Evolutionary conservation across 202 grass and related monocot species (phyloP).

Genomic region (Setaria viridis): DNA sequence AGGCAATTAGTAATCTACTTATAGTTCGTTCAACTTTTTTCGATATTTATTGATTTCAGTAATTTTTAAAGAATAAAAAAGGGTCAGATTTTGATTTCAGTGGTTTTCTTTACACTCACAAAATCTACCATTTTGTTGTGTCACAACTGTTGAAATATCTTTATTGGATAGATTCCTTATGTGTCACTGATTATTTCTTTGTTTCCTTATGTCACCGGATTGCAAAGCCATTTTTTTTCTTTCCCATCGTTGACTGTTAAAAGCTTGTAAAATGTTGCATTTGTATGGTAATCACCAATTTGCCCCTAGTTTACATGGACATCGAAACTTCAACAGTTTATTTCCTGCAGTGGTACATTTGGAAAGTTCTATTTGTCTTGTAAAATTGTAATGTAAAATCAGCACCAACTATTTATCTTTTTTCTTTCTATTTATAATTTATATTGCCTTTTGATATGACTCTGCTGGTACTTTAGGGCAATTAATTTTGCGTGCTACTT

Average conservation of each 20-base stretch:
- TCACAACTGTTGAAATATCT: neutral
- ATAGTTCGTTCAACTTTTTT: neutral
- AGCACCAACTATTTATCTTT: neutral
- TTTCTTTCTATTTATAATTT: neutral
- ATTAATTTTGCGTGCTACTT: neutral
- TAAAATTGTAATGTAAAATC: neutral
- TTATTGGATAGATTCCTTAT: neutral
- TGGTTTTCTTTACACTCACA: neutral
- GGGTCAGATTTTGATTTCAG: neutral
- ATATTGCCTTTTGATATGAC: neutral
- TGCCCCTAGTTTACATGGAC: neutral
- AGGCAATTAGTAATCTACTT: conserved; percentile 29
- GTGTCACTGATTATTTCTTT: neutral
- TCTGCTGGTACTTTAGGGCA: neutral
- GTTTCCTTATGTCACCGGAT: neutral
- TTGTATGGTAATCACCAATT: neutral
- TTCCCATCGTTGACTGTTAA: neutral
- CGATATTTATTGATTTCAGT: neutral
- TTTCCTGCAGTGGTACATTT: neutral
- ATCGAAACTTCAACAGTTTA: neutral
- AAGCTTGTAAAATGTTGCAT: neutral
- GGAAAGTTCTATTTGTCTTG: conserved; percentile 1
- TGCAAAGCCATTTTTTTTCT: neutral
- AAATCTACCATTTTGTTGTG: conserved; percentile 8
- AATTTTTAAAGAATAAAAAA: conserved; percentile 4